Evolutionary conservation across 345 rosid genomes (phyloP).

Genomic region (Bruguiera parviflora): DNA sequence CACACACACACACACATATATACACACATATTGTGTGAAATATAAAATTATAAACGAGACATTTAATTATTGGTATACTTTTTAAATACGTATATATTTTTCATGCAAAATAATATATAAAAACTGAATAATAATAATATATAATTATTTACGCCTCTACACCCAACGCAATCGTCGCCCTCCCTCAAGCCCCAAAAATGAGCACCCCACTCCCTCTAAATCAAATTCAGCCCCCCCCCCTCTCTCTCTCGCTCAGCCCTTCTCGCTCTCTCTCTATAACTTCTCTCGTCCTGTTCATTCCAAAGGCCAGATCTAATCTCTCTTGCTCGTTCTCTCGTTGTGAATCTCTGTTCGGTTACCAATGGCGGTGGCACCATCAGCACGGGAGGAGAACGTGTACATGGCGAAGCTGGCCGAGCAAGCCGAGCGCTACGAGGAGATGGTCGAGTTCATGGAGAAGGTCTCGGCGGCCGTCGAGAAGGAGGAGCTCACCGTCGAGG

Average conservation of each 20-base stretch:
- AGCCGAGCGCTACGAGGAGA: slow-evolving; percentile 93
- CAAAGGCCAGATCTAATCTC: background rate
- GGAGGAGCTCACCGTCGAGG: slow-evolving; percentile 78
- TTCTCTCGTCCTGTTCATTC: background rate
- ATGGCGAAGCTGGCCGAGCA: slow-evolving; percentile 96
- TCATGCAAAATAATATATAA: too few species aligned
- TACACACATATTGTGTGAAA: too few species aligned
- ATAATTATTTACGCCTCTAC: slow-evolving; percentile 7
- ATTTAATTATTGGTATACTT: too few species aligned
- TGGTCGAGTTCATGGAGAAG: slow-evolving; percentile 93
- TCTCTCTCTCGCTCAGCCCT: background rate
- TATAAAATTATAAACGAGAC: too few species aligned
- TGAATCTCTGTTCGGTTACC: background rate
- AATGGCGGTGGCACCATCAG: slow-evolving; percentile 45
- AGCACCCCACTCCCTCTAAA: background rate
- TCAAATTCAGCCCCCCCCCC: background rate
- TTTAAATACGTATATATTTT: too few species aligned
- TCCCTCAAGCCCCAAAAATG: background rate
- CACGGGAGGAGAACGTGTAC: slow-evolving; percentile 79
- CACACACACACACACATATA: too few species aligned
- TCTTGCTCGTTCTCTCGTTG: background rate
- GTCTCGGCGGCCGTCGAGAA: slow-evolving; percentile 54
- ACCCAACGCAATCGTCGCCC: slow-evolving; percentile 50
- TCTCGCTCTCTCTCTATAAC: background rate
- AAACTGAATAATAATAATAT: too few species aligned